Evolutionary conservation across 768 basidiomycete genomes (phyloP).

Genomic region (Podaxis sp.): DNA sequence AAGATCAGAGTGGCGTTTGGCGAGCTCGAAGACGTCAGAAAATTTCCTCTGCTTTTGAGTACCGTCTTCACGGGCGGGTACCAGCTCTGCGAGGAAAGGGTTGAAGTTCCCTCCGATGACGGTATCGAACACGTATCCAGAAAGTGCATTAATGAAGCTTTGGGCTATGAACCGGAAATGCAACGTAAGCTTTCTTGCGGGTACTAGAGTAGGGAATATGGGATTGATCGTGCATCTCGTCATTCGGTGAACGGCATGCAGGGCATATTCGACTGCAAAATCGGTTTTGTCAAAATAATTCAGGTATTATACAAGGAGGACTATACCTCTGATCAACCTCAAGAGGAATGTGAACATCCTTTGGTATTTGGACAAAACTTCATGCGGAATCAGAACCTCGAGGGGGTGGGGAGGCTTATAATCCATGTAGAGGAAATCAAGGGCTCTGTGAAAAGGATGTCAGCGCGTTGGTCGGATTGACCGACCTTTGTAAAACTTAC

Average conservation of each 20-base stretch:
- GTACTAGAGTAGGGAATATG: conserved; percentile 58
- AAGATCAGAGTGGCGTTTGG: conserved; percentile 62
- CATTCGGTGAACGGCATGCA: conserved; percentile 66
- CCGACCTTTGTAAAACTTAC: conserved; percentile 28
- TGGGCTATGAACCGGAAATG: conserved; percentile 76
- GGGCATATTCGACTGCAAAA: conserved; percentile 62
- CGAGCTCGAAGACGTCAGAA: conserved; percentile 74
- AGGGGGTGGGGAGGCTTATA: conserved; percentile 87
- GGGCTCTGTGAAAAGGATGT: conserved; percentile 48
- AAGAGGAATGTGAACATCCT: conserved; percentile 79
- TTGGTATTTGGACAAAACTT: conserved; percentile 83
- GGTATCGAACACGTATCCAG: conserved; percentile 75
- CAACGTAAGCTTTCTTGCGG: conserved; percentile 53
- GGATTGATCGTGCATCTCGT: conserved; percentile 40
- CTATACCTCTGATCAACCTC: conserved; percentile 73
- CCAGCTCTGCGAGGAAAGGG: conserved; percentile 53
- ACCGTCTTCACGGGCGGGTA: conserved; percentile 15
- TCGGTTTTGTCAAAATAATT: conserved; percentile 7
- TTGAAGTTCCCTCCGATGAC: conserved; percentile 80
- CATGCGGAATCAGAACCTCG: conserved; percentile 67
- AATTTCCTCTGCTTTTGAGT: conserved; percentile 31
- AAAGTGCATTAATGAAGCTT: conserved; percentile 66
- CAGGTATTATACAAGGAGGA: neutral
- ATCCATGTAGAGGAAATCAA: conserved; percentile 89
- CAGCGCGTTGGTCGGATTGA: neutral